A percentile compares a stretch with the other conserved stretches of the same genome.
Evolutionary conservation across 345 rosid species (phyloP).

Genomic region (Gossypium longicalyx): DNA sequence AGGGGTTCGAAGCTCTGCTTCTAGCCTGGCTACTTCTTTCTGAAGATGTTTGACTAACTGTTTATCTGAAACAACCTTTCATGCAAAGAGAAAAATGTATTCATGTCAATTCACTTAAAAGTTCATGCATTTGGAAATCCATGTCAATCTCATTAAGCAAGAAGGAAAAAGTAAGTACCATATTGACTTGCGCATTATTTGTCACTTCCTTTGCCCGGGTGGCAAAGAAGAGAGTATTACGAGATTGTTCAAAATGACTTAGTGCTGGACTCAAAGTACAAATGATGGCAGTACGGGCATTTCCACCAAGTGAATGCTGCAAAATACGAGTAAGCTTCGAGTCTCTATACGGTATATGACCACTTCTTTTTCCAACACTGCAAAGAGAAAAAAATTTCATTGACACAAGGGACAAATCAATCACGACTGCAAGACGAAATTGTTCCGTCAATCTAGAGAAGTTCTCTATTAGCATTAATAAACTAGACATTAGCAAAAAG

Average conservation of each 20-base stretch:
- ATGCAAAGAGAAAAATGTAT: not conserved
- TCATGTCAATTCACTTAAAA: not conserved
- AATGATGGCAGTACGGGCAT: constrained; percentile 98
- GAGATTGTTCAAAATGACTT: constrained; percentile 90
- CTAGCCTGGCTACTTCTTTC: constrained; percentile 96
- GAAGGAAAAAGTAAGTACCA: constrained; percentile 49
- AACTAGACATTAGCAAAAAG: not conserved
- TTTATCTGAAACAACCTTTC: constrained; percentile 87
- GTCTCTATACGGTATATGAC: constrained; percentile 94
- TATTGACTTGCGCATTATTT: constrained; percentile 93
- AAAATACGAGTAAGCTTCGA: constrained; percentile 96
- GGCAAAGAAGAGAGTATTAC: constrained; percentile 92
- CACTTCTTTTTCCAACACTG: constrained; percentile 93
- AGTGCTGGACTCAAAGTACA: constrained; percentile 95
- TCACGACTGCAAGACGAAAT: not conserved
- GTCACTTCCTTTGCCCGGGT: constrained; percentile 99
- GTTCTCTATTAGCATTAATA: not conserved
- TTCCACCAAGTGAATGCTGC: constrained; percentile 99
- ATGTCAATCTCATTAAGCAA: not conserved
- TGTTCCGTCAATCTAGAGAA: not conserved
- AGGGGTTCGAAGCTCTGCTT: constrained; percentile 96
- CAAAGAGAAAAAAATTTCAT: constrained; percentile 8
- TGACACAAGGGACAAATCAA: constrained; percentile 8
- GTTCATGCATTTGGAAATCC: constrained; percentile 4
- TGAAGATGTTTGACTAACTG: constrained; percentile 97